phyloP scores from a whole-genome alignment of 352 stramenopile species.

The Phytophthora megakarya region DNA sequence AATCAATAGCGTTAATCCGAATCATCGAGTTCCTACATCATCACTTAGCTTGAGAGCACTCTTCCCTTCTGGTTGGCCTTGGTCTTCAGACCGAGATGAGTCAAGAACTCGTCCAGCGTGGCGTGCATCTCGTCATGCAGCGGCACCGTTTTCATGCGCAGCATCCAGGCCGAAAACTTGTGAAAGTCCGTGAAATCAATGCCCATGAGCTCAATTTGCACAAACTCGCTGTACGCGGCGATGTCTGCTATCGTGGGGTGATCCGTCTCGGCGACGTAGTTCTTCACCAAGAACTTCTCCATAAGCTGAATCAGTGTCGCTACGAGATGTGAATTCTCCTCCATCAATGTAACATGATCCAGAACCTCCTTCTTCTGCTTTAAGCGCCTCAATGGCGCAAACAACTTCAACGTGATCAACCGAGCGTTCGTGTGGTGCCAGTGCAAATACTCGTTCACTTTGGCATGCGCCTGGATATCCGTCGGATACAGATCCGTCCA shows the following conservation, averaged over 20 bases:
- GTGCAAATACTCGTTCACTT: constrained; percentile 69
- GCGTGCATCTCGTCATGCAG: constrained; percentile 51
- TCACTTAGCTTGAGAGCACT: too few relatives aligned
- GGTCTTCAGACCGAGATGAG: constrained; percentile 21
- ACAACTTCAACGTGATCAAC: constrained; percentile 46
- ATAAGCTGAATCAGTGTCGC: constrained; percentile 38
- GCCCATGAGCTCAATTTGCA: constrained; percentile 44
- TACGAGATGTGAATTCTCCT: constrained; percentile 23
- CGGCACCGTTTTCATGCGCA: constrained; percentile 47
- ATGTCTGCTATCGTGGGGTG: constrained; percentile 40
- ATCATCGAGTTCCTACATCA: not conserved
- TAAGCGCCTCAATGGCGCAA: constrained; percentile 39
- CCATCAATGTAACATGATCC: constrained; percentile 19
- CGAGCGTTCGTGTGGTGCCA: constrained; percentile 74
- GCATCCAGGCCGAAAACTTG: constrained; percentile 43
- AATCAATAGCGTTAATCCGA: constrained; percentile 18
- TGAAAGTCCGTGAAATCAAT: constrained; percentile 43
- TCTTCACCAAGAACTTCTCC: constrained; percentile 49
- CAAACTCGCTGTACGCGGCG: constrained; percentile 44
- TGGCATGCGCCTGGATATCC: constrained; percentile 49
- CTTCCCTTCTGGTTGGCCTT: constrained; percentile 21
- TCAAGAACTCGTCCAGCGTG: constrained; percentile 31
- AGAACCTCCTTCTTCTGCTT: constrained; percentile 26
- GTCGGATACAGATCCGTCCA: constrained; percentile 58
- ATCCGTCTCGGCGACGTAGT: constrained; percentile 36